Evolutionary conservation across 495 filamentous ascomycete genomes (phyloP), one percentile per base, ranked within the genome.

Genomic region (Cercophora scortea): DNA sequence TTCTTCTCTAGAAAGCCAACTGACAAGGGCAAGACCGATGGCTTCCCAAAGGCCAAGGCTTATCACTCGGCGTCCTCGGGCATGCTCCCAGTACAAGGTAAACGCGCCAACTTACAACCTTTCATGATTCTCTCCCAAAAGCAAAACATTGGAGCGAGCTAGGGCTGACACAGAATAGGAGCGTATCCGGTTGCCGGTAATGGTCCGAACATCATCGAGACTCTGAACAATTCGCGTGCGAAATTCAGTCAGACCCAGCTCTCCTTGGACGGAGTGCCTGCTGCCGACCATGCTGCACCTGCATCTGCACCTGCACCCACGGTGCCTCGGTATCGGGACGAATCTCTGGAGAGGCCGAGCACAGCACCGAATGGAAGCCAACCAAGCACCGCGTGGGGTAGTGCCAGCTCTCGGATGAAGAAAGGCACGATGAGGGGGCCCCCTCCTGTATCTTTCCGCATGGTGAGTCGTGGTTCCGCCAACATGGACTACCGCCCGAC

Each of bases 1-100:
- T 69, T 74, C 25, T 51, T 76, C 33, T 57, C 63, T 9, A 68
- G 53, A 47, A 74, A 62, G 45, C 45, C 59, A 16, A 44, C 56
- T 49, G 53, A 57, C 47, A 59, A 60, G 51, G 33, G 40, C 32
- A 63, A 61, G 49, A n/a, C 38, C 12, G 33, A 42, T 35, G 50
- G 51, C 47, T 33, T 52, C 47, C 52, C 66, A n/a, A 72, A 65
- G 51, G 48, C 64, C 1, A 51, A 57, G 39, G 61, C 61, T 15
- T 69, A 66, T 47, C 56, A 67, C 47, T 36, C 60, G 54, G 57
- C 58, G 9, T 43, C 65, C 13, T 48, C 67, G 7, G 62, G 59
- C 44, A 35, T 51, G 12, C 60, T 58, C 47, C 61, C 65, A 44
- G 56, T 66, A 35, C 60, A 59, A 60, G 70, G 70, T 74, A 58